Base-by-base conservation (phyloP, 139 green algal species). In the Pedinophyceae sp. region DNA sequence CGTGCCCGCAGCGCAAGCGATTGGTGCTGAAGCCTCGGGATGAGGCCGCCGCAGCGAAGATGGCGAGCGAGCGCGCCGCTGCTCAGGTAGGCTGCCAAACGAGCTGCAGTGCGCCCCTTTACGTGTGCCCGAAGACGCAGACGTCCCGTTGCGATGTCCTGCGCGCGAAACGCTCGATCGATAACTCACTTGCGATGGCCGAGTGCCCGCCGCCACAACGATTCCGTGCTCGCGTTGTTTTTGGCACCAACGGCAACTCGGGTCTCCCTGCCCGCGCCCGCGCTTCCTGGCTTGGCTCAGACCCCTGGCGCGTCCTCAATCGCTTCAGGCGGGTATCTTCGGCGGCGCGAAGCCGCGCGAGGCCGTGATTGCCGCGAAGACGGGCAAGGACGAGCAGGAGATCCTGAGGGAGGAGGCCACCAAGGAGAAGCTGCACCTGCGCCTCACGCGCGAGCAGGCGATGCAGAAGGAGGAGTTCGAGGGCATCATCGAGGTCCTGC, bases 301-400 rank as follows among this genome's bases (percentile, higher is more conserved):
- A n/a, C n/a, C n/a, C n/a, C n/a, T n/a, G n/a, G n/a, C n/a, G n/a
- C n/a, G n/a, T n/a, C n/a, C n/a, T n/a, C n/a, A n/a, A n/a, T n/a
- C n/a, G n/a, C n/a, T n/a, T n/a, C n/a, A 43, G 10, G 34, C 34
- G 10, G 34, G 34, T 7, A 43, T 43, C 3, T 88, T 88, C 55
- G 80, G 80, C 34, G 66, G 56, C 18, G 80, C 80, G 5, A 86
- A 84, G 65, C 80, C 80, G 0, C 67, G 80, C 3, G 80, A 89
- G 50, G 58, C 60, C 1, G 54, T 86, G 0, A 70, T 89, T 24
- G 74, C 80, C 2, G 48, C 40, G 17, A 61, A 73, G 27, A 43
- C 55, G 1, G 80, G 80, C 27, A 83, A 83, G 57, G 76, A 62
- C 0, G 80, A 89, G 64, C 68, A 81, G 39, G 78, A 87, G 24